Evolutionary conservation across 345 rosid genomes (phyloP).

Genomic region (Acer yangbiense): DNA sequence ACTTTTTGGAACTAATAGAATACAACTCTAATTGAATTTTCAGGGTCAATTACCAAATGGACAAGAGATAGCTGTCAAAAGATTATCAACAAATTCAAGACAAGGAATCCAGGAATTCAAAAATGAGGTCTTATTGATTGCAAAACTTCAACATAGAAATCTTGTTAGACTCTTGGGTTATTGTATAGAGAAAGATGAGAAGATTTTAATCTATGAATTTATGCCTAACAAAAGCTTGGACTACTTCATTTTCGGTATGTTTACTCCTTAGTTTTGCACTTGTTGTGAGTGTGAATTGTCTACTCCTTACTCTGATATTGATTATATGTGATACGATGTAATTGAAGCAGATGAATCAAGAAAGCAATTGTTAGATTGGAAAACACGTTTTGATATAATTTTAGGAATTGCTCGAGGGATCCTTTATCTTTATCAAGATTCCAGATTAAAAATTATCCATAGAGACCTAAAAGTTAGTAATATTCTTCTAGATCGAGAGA

Average conservation of each 20-base stretch:
- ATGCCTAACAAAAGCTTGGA: slow-evolving; percentile 19
- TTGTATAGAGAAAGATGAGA: slow-evolving; percentile 7
- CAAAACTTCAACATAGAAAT: slow-evolving; percentile 22
- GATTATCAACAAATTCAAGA: background rate
- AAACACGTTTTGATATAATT: slow-evolving; percentile 15
- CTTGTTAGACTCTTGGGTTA: slow-evolving; percentile 14
- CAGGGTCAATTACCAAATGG: background rate
- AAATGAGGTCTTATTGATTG: slow-evolving; percentile 7
- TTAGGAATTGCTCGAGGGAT: slow-evolving; percentile 24
- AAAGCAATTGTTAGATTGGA: slow-evolving; percentile 4
- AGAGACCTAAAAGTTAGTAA: slow-evolving; percentile 26
- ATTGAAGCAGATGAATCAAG: slow-evolving; percentile 1
- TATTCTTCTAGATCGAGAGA: slow-evolving; percentile 17
- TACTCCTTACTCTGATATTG: too few species aligned
- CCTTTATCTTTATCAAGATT: slow-evolving; percentile 29
- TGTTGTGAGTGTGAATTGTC: background rate
- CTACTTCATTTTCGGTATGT: slow-evolving; percentile 4
- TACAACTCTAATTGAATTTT: background rate
- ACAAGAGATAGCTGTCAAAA: background rate
- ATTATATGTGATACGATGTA: background rate
- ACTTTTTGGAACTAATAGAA: too few species aligned
- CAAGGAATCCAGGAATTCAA: background rate
- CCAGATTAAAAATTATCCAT: slow-evolving; percentile 19
- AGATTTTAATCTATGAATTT: slow-evolving; percentile 4
- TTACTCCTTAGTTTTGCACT: background rate